phyloP scores from a whole-genome alignment of 441 rosid genomes.

The Geranium incanum region DNA sequence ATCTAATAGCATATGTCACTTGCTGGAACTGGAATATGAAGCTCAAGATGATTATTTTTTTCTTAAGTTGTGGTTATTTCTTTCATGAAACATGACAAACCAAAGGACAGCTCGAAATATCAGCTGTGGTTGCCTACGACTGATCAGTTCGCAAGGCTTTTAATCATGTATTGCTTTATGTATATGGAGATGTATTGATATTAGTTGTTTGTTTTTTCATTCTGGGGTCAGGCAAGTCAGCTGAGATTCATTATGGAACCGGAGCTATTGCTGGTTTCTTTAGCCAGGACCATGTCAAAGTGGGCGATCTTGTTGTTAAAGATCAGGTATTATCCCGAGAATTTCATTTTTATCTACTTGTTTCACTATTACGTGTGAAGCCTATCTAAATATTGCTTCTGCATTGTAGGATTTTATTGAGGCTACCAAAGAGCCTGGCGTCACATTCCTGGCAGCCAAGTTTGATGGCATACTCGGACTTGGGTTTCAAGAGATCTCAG shows the following conservation, averaged over 20 bases:
- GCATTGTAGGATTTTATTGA: conserved; percentile 54
- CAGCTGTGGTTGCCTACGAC: neutral
- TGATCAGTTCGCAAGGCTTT: neutral
- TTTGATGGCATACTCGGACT: conserved; percentile 81
- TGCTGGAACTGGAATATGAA: neutral
- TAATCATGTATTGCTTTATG: neutral
- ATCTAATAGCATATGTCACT: neutral
- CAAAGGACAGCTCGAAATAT: neutral
- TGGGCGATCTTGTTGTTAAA: conserved; percentile 56
- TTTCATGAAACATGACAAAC: neutral
- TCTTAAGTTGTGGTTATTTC: neutral
- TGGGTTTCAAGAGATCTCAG: conserved; percentile 75
- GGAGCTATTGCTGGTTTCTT: conserved; percentile 71
- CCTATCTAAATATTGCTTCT: neutral
- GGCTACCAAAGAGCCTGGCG: conserved; percentile 59
- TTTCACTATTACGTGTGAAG: neutral
- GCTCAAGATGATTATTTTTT: neutral
- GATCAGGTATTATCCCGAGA: conserved; percentile 41
- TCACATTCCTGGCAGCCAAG: conserved; percentile 46
- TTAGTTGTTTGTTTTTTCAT: conserved; percentile 8
- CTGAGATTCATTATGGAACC: conserved; percentile 58
- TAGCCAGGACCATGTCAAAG: conserved; percentile 62
- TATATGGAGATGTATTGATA: neutral
- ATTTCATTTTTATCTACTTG: conserved; percentile 4
- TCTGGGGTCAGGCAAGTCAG: conserved; percentile 37